These are phyloP conservation scores for Beta corolliflora DNA, from an alignment of 179 eudicot species.

Conservation along the genomic window DNA sequence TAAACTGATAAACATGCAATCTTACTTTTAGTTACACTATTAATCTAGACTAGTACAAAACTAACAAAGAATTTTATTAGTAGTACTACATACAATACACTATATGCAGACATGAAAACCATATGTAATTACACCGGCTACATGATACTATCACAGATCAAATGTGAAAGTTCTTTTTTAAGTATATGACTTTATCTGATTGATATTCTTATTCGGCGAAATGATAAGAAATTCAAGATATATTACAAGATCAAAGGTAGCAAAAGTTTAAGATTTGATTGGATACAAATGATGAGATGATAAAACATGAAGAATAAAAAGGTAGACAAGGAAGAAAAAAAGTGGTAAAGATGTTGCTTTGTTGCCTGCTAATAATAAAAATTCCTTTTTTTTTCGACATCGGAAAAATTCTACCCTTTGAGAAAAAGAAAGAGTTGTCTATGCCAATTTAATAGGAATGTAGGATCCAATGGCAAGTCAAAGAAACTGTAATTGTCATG, in stretches of 20 bases:
- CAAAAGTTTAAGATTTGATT: conserved; percentile 2
- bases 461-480: conserved; percentile 34
- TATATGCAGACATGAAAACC: too few relatives aligned
- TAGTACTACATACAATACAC: too few relatives aligned
- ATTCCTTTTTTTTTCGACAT: background rate
- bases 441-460: background rate
- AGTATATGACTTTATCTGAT: background rate
- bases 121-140: too few relatives aligned
- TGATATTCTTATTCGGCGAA: conserved; percentile 18
- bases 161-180: background rate
- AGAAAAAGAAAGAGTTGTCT: too few relatives aligned
- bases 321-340: conserved; percentile 4
- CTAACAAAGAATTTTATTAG: too few relatives aligned
- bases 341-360: conserved; percentile 5
- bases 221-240: conserved; percentile 4
- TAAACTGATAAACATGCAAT: too few relatives aligned
- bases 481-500: conserved; percentile 19
- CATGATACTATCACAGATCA: background rate
- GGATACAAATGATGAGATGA: conserved; percentile 2
- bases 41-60: too few relatives aligned
- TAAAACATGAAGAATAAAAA: conserved; percentile 23
- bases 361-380: conserved; percentile 6
- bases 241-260: background rate
- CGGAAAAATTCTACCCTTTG: background rate
- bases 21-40: too few relatives aligned